Evolutionary conservation across 441 rosid genomes (phyloP), one percentile per base, ranked within the genome.

Genomic region (Iberis amara): DNA sequence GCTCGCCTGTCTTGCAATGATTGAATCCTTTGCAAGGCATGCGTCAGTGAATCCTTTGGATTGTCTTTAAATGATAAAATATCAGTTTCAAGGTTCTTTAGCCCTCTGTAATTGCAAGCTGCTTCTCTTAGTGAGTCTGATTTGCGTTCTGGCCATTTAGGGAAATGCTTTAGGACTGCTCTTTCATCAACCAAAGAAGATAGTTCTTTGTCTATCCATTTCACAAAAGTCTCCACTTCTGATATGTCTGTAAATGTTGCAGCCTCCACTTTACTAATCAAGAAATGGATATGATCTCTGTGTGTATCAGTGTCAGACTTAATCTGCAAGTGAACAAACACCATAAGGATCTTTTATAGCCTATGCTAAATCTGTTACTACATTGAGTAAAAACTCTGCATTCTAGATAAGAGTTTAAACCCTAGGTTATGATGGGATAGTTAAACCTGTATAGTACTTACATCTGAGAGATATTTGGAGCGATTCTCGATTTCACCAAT

Each of bases 401-500:
- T 18, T 18, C 21, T 18, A 18, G 21, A 18, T 18, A 18, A 18
- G 21, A 18, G 21, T 18, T 18, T 18, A 18, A 18, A 18, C 21
- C 11, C 32, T 9, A 39, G 46, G 47, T 39, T 12, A 61, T 36
- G 13, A 46, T 53, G 47, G 23, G 10, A 31, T 18, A 31, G 10
- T 31, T 39, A 3, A 18, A 18, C 21, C 21, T 18, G 21, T 52
- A 10, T 7, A 39, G 21, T 18, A 76, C 94, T 91, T 82, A 91
- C 98, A 51, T 91, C 95, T 27, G 85, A 76, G 55, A 92, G 76
- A 75, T 92, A 82, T 6, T 79, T 72, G 15, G 98, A 92, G 4
- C 96, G 85, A 47, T 91, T 83, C 76, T 91, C 96, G 21, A 91
- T 88, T 66, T 88, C 98, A 57, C 98, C 96, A 7, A 91, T 91